Base-by-base conservation (phyloP, 495 filamentous ascomycete species). In the Penicillium nucicola region DNA sequence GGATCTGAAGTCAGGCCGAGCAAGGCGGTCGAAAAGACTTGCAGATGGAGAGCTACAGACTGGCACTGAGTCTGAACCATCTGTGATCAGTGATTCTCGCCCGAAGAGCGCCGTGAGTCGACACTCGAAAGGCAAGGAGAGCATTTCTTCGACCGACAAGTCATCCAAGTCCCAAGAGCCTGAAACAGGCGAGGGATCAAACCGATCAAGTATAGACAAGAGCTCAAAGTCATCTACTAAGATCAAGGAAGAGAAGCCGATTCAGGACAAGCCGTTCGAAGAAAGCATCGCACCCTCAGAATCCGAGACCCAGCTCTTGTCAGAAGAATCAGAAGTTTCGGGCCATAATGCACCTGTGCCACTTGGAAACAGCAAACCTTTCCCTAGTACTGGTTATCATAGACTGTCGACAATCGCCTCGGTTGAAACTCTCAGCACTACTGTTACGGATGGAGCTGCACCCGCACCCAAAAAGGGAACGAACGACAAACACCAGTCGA, bases 321-420 rank as follows among this genome's bases (percentile, higher is more conserved):
- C 72, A 18, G 65, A 78, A 1, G 55, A 60, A 13, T 68, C 69
- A 7, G 74, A 77, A 42, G 65, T 72, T 2, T 74, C 71, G 23
- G 66, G 52, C 5, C 66, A 64, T 38, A 70, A 73, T 50, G 58
- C 69, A 6, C 67, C 69, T 44, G 67, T 70, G 7, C 69, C 69
- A 9, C 44, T 74, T 19, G 63, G 62, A 22, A 64, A 53, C 18
- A 81, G 75, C 60, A 74, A 74, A 37, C 80, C 78, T 19, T 79
- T 81, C 48, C 85, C 87, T 1, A 83, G 74, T 13, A 87, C 79
- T 13, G 84, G 84, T 6, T 57, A 70, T n/a, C 81, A 88, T 56
- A 78, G 81, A 50, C 68, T 90, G 20, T 89, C 88, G n/a, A 90
- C 87, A 0, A 90, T 89, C 45, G 73, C 78, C 8, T 88, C 87